Base-by-base conservation (phyloP, 2,329 filamentous ascomycete genomes). In the Claviceps pazoutovae region DNA sequence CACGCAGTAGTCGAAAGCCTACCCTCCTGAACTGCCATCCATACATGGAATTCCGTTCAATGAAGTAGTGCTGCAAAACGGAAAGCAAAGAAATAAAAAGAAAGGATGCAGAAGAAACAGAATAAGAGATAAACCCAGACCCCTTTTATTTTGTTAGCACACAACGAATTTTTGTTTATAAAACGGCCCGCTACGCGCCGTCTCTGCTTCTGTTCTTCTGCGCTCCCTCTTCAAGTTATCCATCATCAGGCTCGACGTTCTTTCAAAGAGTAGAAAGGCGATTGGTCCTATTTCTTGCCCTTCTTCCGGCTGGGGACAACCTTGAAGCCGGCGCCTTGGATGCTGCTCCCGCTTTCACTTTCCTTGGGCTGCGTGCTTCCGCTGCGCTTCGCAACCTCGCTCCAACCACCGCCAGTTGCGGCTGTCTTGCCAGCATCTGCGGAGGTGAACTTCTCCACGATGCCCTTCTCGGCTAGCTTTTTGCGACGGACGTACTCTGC, bases 311-410 rank as follows among this genome's bases (percentile, higher is more conserved):
- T 79, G 14, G 88, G 81, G 11, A 97, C 91, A 50, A 97, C 87
- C 74, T 93, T 93, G 73, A 96, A 97, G 48, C 79, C 80, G 9
- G 83, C 76, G 41, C 60, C 70, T 58, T 68, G 74, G 59, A 71
- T 69, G 44, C 37, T n/a, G 14, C 38, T 49, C 26, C 61, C 61
- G 59, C 68, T 61, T 66, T 64, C 65, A 64, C 59, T 70, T 36
- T 76, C 75, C 55, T 72, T 74, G 49, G 55, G 52, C 50, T 60
- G 59, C 41, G 54, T 54, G 52, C 72, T 71, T 51, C 71, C 69
- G 48, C 86, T 85, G 75, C 96, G 96, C 82, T 97, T 97, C 1
- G 93, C 93, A 50, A 98, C 93, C 70, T 97, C 93, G 60, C 78
- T 95, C 93, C 93, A 98, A 19, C 91, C 91, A 51, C 86, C 83